Conservation (phyloP, 2,329 filamentous ascomycete genomes). For the Chaetomium sp. region DNA sequence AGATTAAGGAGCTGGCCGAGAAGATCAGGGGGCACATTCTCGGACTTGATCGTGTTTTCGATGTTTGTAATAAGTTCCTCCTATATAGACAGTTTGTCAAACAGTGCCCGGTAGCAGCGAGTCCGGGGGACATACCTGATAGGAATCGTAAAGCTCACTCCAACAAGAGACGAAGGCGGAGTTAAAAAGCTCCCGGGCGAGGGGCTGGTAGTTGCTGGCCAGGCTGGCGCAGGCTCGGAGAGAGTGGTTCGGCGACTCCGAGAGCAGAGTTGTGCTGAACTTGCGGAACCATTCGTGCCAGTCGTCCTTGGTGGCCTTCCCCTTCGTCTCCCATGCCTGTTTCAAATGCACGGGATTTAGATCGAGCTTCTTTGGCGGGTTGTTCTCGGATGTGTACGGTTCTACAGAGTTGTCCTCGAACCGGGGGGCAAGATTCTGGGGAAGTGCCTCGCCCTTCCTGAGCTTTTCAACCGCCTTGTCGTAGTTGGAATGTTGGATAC, state of each 20-base stretch:
- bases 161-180: conserved; percentile 98
- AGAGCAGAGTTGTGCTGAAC: conserved; percentile 91
- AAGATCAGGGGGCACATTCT: conserved; percentile 94
- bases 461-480: conserved; percentile 89
- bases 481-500: conserved; percentile 88
- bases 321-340: conserved; percentile 93
- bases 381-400: conserved; percentile 76
- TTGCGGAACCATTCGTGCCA: conserved; percentile 99
- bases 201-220: conserved; percentile 85
- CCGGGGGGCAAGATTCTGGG: conserved; percentile 85
- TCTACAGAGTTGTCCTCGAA: conserved; percentile 81
- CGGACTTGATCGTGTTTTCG: conserved; percentile 90
- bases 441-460: conserved; percentile 91
- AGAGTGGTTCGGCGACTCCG: conserved; percentile 94
- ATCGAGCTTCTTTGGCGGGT: conserved; percentile 82
- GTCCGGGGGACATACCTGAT: conserved; percentile 58
- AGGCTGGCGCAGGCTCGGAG: conserved; percentile 89
- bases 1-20: conserved; percentile 92
- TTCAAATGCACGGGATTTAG: conserved; percentile 98
- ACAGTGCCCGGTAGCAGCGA: too few relatives aligned
- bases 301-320: conserved; percentile 96
- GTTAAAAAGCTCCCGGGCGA: conserved; percentile 95
- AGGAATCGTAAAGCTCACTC: conserved; percentile 96
- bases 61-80: conserved; percentile 96
- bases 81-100: conserved; percentile 21